These are phyloP conservation scores for Phytopythium kandeliae DNA, from an alignment of 352 stramenopile species.

Conservation along the genomic window DNA sequence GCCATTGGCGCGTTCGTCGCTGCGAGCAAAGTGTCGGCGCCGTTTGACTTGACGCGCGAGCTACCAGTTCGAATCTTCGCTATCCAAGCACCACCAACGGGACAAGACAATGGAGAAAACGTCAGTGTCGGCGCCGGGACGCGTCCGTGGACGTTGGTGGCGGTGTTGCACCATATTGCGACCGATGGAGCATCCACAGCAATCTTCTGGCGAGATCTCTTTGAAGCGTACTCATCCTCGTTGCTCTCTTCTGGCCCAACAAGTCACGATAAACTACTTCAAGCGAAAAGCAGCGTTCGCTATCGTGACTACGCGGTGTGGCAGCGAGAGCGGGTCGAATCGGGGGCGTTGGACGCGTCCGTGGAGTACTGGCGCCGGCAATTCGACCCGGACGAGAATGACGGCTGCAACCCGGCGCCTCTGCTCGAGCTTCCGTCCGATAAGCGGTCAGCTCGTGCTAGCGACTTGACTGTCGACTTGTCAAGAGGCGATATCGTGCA, in stretches of 20 bases:
- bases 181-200: slow-evolving; percentile 37
- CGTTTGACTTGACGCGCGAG: slow-evolving; percentile 33
- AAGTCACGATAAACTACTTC: no score
- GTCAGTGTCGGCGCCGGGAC: background rate
- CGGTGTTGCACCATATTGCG: slow-evolving; percentile 54
- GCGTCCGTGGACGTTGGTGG: slow-evolving; percentile 16
- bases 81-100: slow-evolving; percentile 1
- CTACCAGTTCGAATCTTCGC: slow-evolving; percentile 34
- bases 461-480: background rate
- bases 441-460: slow-evolving; percentile 3
- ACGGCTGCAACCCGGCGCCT: slow-evolving; percentile 4
- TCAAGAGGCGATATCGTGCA: slow-evolving; percentile 18
- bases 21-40: slow-evolving; percentile 5
- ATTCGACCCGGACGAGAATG: slow-evolving; percentile 12
- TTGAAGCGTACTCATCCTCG: slow-evolving; percentile 13
- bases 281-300: background rate
- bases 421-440: slow-evolving; percentile 45
- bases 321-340: slow-evolving; percentile 32
- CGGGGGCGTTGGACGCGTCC: slow-evolving; percentile 20
- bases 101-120: background rate
- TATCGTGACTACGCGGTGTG: slow-evolving; percentile 50
- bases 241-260: no score
- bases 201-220: slow-evolving; percentile 43
- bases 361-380: slow-evolving; percentile 46
- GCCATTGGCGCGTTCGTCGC: slow-evolving; percentile 18